Evolutionary conservation across 192 early-diverging fungal species (phyloP).

Genomic region (Dissophora ornata): DNA sequence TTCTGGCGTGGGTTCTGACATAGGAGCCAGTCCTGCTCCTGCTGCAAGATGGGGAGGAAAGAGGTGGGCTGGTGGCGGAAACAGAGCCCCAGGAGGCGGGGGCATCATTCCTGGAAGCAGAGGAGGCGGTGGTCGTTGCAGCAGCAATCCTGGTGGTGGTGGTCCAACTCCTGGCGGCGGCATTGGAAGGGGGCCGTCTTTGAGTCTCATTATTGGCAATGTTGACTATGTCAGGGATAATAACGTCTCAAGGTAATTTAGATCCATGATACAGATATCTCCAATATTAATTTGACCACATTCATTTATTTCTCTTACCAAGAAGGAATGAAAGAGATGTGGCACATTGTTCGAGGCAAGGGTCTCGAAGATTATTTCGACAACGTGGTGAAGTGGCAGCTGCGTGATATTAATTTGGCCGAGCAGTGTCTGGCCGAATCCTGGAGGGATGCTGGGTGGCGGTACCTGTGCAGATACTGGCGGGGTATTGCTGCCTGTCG

Average conservation of each 20-base stretch:
- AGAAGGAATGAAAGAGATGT: constrained; percentile 45
- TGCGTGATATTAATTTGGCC: constrained; percentile 50
- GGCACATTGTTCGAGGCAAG: constrained; percentile 33
- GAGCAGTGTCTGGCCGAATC: constrained; percentile 39
- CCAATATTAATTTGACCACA: no score
- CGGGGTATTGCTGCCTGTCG: neutral
- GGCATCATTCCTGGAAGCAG: constrained; percentile 41
- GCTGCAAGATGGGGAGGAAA: constrained; percentile 16
- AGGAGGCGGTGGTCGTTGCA: constrained; percentile 28
- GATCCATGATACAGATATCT: neutral
- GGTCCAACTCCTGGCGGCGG: constrained; percentile 50
- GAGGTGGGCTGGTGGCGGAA: constrained; percentile 32
- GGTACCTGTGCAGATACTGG: constrained; percentile 4
- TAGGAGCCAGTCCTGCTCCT: constrained; percentile 13
- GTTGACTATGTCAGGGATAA: constrained; percentile 17
- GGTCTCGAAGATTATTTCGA: constrained; percentile 48
- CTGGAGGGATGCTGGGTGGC: constrained; percentile 28
- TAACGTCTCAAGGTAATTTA: neutral
- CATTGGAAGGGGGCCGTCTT: constrained; percentile 39
- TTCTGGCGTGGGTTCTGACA: constrained; percentile 8
- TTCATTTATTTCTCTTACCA: constrained; percentile 12
- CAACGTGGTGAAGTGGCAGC: constrained; percentile 44
- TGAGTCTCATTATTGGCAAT: constrained; percentile 29
- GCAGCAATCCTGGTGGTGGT: constrained; percentile 46
- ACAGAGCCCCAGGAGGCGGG: constrained; percentile 13